Conservation (phyloP, 1,284 basidiomycete species). For the Leccinum holopus region DNA sequence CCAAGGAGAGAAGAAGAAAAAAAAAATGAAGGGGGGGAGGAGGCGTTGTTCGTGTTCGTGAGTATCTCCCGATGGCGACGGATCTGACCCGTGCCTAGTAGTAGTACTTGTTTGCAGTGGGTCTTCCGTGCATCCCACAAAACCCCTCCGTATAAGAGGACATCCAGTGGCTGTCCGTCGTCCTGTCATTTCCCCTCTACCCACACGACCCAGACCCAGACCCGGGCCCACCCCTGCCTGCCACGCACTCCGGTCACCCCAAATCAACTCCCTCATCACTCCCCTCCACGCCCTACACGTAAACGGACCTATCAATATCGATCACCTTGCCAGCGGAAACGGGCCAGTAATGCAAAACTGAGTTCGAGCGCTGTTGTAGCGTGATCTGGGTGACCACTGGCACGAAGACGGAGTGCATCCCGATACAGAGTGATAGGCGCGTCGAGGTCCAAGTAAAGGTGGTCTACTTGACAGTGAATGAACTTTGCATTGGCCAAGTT, state of each 20-base stretch:
- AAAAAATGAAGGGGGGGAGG: constrained; percentile 12
- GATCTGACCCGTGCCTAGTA: constrained; percentile 37
- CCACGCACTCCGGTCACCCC: constrained; percentile 24
- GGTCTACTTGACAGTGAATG: not conserved
- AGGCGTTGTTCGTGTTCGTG: constrained; percentile 1
- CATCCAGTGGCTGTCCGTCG: constrained; percentile 23
- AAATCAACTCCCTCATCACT: constrained; percentile 20
- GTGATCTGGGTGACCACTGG: not conserved
- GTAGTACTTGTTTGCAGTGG: not conserved
- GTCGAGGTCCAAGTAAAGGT: not conserved
- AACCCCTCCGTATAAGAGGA: constrained; percentile 21
- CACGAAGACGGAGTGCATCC: not conserved
- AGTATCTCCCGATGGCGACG: constrained; percentile 56
- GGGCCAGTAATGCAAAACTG: not conserved
- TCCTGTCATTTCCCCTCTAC: constrained; percentile 26
- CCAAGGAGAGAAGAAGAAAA: not conserved
- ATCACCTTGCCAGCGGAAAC: not conserved
- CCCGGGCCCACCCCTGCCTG: constrained; percentile 15
- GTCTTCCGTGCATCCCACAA: not conserved
- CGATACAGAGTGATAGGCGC: not conserved
- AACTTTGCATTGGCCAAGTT: not conserved
- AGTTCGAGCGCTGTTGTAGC: not conserved
- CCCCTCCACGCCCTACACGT: constrained; percentile 18
- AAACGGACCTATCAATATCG: too few species aligned
- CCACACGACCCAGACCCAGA: constrained; percentile 25